Evolutionary conservation across 345 rosid genomes (phyloP), one percentile per base, ranked within the genome.

Genomic region (Barbarea vulgaris): DNA sequence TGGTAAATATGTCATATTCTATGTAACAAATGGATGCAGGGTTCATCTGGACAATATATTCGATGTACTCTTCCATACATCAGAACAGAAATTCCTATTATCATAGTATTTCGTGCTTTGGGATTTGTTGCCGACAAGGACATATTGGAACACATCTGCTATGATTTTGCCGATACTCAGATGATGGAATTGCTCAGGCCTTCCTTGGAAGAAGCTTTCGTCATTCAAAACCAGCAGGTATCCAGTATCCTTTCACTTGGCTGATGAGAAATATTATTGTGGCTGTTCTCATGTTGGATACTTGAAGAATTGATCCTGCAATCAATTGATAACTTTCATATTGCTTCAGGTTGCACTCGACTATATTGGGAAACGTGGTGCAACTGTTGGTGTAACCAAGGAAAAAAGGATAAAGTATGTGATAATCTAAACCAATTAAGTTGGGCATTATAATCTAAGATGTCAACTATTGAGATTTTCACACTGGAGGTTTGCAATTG

Each of bases 121-220:
- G 99, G 99, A 46, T 92, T 90, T 84, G 99, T 95, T 77, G 96
- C 99, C 33, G 97, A 95, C 72, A 95, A 90, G 77, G 97, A 95
- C 68, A 92, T 92, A 75, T 76, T 95, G 64, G 97, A 95, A 80
- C 99, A 90, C 75, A 92, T 95, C 52, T 95, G 97, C 70, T 92
- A 95, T 60, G 97, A 90, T 63, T 95, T 95, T 63, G 70, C 89
- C 21, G 96, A 90, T 76, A 92, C 97, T 61, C 91, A 87, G 75
- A 92, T 95, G 99, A 95, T 95, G 97, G 97, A 95, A 79, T 77
- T 95, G 82, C 97, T 95, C 77, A 90, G 96, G 42, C 97, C 97
- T 64, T 95, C 99, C 64, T 81, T 92, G 15, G 99, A 95, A 85
- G 99, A 95, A 79, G 99, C 97, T 44, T 95, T 95, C 63, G 99